phyloP scores from a whole-genome alignment of 228 moss, liverwort and hornwort species.

The Sphagnum magellanicum region DNA sequence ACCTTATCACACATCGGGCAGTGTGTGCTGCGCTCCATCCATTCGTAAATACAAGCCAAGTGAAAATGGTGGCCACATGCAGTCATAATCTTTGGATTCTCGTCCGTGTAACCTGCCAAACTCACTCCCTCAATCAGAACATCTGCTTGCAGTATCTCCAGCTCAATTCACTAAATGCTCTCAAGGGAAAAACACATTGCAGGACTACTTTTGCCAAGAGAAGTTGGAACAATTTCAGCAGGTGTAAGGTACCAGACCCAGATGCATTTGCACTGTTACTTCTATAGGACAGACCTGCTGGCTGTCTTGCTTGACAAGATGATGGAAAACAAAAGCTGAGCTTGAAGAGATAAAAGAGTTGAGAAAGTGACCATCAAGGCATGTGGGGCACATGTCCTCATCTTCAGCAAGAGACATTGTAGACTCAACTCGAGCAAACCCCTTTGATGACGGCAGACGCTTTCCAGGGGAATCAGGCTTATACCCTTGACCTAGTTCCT shows the following conservation, averaged over 20 bases:
- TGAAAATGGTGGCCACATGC: conserved; percentile 85
- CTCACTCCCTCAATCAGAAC: no score
- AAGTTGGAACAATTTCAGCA: no score
- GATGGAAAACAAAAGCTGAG: no score
- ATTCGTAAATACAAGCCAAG: conserved; percentile 91
- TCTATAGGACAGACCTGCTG: no score
- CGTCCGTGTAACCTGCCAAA: conserved; percentile 63
- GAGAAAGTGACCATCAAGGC: conserved; percentile 60
- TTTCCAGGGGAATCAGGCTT: conserved; percentile 62
- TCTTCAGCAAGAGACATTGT: conserved; percentile 66
- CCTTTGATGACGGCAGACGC: conserved; percentile 35
- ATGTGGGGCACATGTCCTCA: conserved; percentile 87
- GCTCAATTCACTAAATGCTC: no score
- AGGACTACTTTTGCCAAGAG: no score
- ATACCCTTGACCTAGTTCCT: conserved; percentile 57
- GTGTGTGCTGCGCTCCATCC: conserved; percentile 93
- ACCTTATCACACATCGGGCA: conserved; percentile 98
- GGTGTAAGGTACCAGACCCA: no score
- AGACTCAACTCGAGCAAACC: conserved; percentile 66
- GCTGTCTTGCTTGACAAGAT: no score
- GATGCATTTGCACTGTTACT: no score
- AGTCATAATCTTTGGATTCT: conserved; percentile 91
- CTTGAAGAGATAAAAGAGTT: not conserved
- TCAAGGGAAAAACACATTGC: no score
- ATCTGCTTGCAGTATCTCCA: no score